These are phyloP conservation scores for Ensete glaucum DNA, from an alignment of 176 grass and related monocot species.

Conservation along the genomic window DNA sequence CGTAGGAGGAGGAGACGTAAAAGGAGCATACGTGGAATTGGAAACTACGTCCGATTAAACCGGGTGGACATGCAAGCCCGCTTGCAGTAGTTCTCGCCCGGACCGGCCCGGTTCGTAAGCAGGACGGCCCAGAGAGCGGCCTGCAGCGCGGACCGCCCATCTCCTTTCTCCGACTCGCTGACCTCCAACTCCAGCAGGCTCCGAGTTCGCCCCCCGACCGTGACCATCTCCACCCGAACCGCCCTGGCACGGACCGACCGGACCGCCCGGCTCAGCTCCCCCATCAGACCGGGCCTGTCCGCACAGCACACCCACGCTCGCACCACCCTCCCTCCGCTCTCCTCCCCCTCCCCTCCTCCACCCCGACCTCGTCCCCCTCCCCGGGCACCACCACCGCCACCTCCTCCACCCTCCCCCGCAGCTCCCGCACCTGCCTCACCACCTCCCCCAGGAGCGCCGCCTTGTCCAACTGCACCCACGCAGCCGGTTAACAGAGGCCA, in stretches of 20 bases:
- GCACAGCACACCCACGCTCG: conserved; percentile 80
- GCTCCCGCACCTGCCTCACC: conserved; percentile 81
- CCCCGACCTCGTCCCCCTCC: conserved; percentile 65
- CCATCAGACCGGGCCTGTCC: conserved; percentile 75
- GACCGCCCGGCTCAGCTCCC: conserved; percentile 63
- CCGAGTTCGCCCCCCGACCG: conserved; percentile 59
- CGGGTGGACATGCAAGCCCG: conserved; percentile 43
- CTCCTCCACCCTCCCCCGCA: conserved; percentile 40
- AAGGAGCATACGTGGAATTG: too few relatives aligned
- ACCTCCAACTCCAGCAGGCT: conserved; percentile 71
- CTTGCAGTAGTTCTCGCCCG: conserved; percentile 47
- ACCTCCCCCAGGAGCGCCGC: conserved; percentile 92
- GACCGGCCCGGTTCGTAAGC: conserved; percentile 37
- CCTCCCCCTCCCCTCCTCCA: conserved; percentile 47
- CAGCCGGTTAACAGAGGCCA: background rate
- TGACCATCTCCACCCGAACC: conserved; percentile 74
- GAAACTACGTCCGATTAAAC: conserved; percentile 16
- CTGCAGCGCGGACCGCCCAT: conserved; percentile 37
- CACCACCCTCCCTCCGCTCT: conserved; percentile 25
- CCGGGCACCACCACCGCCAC: conserved; percentile 44
- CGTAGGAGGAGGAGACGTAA: too few relatives aligned
- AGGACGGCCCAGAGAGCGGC: conserved; percentile 62
- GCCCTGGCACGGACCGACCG: conserved; percentile 61
- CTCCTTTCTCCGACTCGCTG: conserved; percentile 12
- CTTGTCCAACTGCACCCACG: conserved; percentile 73